Percentiles rank a stretch among this genome's conserved stretches.
Evolutionary conservation across 1,284 basidiomycete genomes (phyloP).

Genomic region (Peniophora sp.): DNA sequence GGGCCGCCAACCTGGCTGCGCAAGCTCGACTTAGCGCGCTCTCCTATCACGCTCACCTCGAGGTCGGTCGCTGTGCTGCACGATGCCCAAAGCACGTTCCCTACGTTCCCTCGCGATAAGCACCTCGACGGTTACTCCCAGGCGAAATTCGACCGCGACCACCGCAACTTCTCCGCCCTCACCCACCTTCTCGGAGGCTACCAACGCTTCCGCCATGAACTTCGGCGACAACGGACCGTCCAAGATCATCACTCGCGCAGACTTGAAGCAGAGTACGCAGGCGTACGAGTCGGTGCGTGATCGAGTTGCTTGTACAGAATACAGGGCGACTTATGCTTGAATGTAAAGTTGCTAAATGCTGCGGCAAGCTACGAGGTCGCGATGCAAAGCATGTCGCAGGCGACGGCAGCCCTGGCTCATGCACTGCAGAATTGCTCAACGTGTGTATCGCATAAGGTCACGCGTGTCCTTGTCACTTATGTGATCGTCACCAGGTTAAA

Average conservation of each 20-base stretch:
- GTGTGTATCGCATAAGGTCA: slow-evolving; percentile 33
- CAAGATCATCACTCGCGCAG: slow-evolving; percentile 76
- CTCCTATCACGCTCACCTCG: too few relatives aligned
- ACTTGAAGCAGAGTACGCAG: slow-evolving; percentile 71
- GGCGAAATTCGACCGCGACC: slow-evolving; percentile 41
- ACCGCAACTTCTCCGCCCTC: slow-evolving; percentile 52
- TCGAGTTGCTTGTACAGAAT: neutral
- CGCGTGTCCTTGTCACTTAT: neutral
- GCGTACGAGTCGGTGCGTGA: slow-evolving; percentile 71
- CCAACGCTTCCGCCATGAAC: slow-evolving; percentile 66
- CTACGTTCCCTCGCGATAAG: slow-evolving; percentile 48
- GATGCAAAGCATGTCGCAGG: slow-evolving; percentile 76
- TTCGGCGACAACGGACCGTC: slow-evolving; percentile 64
- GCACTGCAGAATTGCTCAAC: slow-evolving; percentile 79
- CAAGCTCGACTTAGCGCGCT: too few relatives aligned
- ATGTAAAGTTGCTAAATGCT: slow-evolving; percentile 62
- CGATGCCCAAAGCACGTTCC: slow-evolving; percentile 57
- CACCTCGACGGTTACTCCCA: slow-evolving; percentile 21
- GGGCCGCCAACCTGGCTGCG: too few relatives aligned
- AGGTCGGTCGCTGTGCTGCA: neutral
- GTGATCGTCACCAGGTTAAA: slow-evolving; percentile 45
- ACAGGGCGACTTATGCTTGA: neutral
- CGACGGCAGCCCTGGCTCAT: slow-evolving; percentile 81
- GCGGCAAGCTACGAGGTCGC: slow-evolving; percentile 82
- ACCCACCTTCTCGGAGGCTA: slow-evolving; percentile 77